Conservation (phyloP, 1,284 basidiomycete species). For the Afroboletus lepidellus region DNA sequence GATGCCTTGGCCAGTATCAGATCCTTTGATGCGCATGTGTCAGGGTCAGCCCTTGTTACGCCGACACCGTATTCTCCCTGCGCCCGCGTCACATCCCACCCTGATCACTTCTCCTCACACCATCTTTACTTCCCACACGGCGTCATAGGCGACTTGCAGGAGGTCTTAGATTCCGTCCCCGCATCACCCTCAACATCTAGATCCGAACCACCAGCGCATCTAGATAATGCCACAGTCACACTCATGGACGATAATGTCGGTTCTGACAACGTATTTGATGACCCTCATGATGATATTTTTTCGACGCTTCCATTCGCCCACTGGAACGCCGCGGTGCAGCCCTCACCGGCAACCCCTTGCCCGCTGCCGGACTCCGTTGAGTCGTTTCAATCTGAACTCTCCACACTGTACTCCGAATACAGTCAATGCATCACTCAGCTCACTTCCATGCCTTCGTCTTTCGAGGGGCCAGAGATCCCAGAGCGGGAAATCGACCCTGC, state of each 20-base stretch:
- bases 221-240: conserved; percentile 3
- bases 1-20: conserved; percentile 22
- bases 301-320: conserved; percentile 23
- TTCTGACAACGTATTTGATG: conserved; percentile 11
- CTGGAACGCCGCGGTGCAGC: conserved; percentile 29
- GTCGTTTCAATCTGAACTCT: conserved; percentile 36
- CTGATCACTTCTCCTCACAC: conserved; percentile 3
- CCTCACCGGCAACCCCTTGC: conserved; percentile 13
- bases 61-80: conserved; percentile 5
- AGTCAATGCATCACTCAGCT: conserved; percentile 48
- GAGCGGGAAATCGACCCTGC: conserved; percentile 1
- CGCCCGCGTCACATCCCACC: conserved; percentile 8
- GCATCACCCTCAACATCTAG: conserved; percentile 14
- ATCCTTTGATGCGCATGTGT: conserved; percentile 14
- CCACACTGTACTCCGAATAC: conserved; percentile 50
- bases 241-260: conserved; percentile 7
- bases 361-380: conserved; percentile 16
- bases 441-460: conserved; percentile 36
- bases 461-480: conserved; percentile 19
- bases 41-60: conserved; percentile 18
- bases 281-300: conserved; percentile 12
- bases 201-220: conserved; percentile 20
- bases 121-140: conserved; percentile 16
- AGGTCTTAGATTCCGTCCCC: conserved; percentile 8
- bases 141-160: conserved; percentile 16